Evolutionary conservation across 2,329 filamentous ascomycete genomes (phyloP).

Genomic region (Phaeoacremonium minimum): DNA sequence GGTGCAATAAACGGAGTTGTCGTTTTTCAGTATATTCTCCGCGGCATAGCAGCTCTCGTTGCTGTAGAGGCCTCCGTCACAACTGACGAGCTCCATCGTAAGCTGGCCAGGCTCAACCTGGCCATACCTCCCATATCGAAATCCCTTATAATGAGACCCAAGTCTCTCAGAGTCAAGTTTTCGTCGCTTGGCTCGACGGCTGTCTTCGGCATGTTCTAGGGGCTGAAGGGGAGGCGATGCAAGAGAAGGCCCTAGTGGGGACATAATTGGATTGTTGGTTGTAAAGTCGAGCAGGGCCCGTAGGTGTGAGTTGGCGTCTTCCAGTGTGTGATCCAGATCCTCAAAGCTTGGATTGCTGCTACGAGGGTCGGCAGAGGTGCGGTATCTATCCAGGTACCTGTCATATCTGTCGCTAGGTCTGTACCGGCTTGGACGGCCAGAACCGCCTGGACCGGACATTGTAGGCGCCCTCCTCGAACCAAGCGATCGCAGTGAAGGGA

Average conservation of each 20-base stretch:
- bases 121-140: conserved; percentile 81
- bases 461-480: conserved; percentile 19
- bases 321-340: conserved; percentile 31
- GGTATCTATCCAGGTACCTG: conserved; percentile 20
- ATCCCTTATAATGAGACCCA: conserved; percentile 45
- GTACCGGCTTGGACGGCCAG: conserved; percentile 14
- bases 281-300: conserved; percentile 34
- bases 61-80: conserved; percentile 72
- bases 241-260: conserved; percentile 23
- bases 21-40: conserved; percentile 79
- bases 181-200: conserved; percentile 59
- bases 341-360: conserved; percentile 20
- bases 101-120: conserved; percentile 80
- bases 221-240: conserved; percentile 28
- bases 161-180: conserved; percentile 64
- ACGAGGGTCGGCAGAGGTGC: conserved; percentile 12
- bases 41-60: conserved; percentile 62
- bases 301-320: conserved; percentile 38
- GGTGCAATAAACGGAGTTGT: conserved; percentile 84
- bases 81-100: conserved; percentile 84
- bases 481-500: conserved; percentile 30
- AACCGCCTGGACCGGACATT: conserved; percentile 16
- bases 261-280: conserved; percentile 12
- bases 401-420: conserved; percentile 21
- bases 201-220: conserved; percentile 38